A percentile compares a stretch with the other conserved stretches of the same genome.
Conservation (phyloP, 257 asterid genomes). For the Nicotiana otophora region DNA sequence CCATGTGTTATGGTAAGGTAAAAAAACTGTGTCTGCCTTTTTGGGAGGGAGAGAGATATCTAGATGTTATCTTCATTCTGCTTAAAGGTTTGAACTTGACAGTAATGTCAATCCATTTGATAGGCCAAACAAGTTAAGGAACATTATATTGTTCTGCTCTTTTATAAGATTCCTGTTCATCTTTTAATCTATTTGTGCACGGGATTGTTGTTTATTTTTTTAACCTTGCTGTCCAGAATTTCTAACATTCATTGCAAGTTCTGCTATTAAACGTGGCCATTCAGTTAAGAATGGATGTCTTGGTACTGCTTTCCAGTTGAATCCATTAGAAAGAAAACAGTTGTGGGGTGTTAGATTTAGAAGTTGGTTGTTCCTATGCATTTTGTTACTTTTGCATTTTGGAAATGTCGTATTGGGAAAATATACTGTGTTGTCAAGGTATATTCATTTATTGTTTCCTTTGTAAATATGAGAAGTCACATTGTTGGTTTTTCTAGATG, state of each 20-base stretch:
- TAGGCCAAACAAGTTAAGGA: neutral
- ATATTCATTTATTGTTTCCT: slow-evolving; percentile 9
- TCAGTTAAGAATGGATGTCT: neutral
- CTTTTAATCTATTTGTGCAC: neutral
- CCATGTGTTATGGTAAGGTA: neutral
- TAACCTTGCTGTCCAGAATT: neutral
- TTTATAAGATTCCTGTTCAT: neutral
- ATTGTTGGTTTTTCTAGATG: slow-evolving; percentile 51
- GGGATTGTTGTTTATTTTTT: neutral
- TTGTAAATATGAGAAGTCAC: slow-evolving; percentile 39
- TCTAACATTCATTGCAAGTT: neutral
- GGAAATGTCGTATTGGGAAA: neutral
- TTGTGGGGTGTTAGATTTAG: neutral
- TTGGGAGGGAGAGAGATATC: neutral
- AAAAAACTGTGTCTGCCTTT: neutral
- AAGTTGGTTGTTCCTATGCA: neutral
- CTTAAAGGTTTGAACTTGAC: neutral
- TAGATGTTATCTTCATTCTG: neutral
- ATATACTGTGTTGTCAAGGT: slow-evolving; percentile 4
- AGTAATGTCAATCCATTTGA: neutral
- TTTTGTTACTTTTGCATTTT: neutral
- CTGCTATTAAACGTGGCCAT: neutral
- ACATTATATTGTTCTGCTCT: neutral
- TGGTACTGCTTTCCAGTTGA: neutral
- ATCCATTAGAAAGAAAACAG: neutral